phyloP scores from a whole-genome alignment of 805 yeast species.

The Teunomyces funiuensis region DNA sequence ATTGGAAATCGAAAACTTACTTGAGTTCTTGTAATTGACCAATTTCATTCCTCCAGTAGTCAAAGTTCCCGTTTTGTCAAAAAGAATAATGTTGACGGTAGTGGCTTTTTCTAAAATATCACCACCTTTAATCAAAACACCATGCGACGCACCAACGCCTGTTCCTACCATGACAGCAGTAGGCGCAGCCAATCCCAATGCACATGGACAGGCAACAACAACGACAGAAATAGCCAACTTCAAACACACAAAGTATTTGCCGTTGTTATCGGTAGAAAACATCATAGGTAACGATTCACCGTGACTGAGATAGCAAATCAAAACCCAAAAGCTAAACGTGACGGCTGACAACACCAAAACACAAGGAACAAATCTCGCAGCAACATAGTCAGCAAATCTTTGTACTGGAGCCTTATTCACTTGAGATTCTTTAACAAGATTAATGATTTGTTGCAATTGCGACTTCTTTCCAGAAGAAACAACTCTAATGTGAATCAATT shows the following conservation, averaged over 20 bases:
- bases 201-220: slow-evolving; percentile 99
- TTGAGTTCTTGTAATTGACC: slow-evolving; percentile 18
- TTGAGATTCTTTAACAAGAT: slow-evolving; percentile 87
- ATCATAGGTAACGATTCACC: slow-evolving; percentile 42
- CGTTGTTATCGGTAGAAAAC: slow-evolving; percentile 47
- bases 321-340: slow-evolving; percentile 54
- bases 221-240: slow-evolving; percentile 86
- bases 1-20: slow-evolving; percentile 16
- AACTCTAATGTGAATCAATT: slow-evolving; percentile 67
- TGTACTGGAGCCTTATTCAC: slow-evolving; percentile 88
- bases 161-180: slow-evolving; percentile 99
- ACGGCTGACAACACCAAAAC: slow-evolving; percentile 59
- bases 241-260: slow-evolving; percentile 65
- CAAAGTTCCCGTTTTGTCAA: slow-evolving; percentile 95
- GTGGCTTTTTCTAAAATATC: slow-evolving; percentile 77
- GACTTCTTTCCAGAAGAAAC: slow-evolving; percentile 78
- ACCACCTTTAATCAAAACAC: slow-evolving; percentile 92
- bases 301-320: slow-evolving; percentile 28
- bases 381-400: slow-evolving; percentile 79
- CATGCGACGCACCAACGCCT: slow-evolving; percentile 89
- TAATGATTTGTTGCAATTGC: slow-evolving; percentile 82
- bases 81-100: slow-evolving; percentile 63
- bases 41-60: slow-evolving; percentile 78
- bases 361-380: slow-evolving; percentile 80
- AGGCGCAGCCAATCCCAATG: slow-evolving; percentile 95